Evolutionary conservation across 2,329 filamentous ascomycete species (phyloP).

Genomic region (Pyrenophora teres): DNA sequence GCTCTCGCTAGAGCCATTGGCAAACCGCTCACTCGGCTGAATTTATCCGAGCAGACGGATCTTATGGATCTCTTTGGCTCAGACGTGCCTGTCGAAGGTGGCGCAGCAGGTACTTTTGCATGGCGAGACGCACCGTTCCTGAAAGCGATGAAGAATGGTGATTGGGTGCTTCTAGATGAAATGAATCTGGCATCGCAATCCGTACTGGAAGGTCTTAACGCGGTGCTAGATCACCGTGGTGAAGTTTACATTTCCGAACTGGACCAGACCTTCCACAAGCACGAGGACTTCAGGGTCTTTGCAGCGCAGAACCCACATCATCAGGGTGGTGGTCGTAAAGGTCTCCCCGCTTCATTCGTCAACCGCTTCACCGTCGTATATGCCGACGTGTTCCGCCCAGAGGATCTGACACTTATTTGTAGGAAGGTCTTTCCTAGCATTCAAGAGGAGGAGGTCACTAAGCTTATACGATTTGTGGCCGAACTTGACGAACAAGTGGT

Average conservation of each 20-base stretch:
- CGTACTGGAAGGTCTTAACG: conserved; percentile 93
- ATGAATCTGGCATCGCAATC: conserved; percentile 99
- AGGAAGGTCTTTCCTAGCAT: conserved; percentile 73
- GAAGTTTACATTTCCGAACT: conserved; percentile 95
- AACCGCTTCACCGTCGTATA: conserved; percentile 99
- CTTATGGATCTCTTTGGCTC: conserved; percentile 97
- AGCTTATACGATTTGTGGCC: conserved; percentile 79
- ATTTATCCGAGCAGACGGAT: conserved; percentile 96
- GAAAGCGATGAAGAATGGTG: conserved; percentile 92
- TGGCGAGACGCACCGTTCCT: conserved; percentile 97
- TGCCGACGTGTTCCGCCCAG: conserved; percentile 81
- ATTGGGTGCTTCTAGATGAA: conserved; percentile 96
- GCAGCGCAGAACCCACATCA: conserved; percentile 98
- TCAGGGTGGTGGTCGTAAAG: conserved; percentile 93
- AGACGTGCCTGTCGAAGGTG: conserved; percentile 93
- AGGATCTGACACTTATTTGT: conserved; percentile 84
- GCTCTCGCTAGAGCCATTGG: conserved; percentile 81
- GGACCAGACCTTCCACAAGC: conserved; percentile 89
- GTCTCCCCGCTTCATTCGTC: conserved; percentile 91
- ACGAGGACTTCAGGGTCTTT: conserved; percentile 90
- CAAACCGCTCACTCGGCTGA: conserved; percentile 86
- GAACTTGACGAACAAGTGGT: conserved; percentile 74
- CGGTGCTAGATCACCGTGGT: conserved; percentile 93
- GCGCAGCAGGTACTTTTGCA: conserved; percentile 84
- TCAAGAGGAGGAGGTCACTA: conserved; percentile 62